Conservation (phyloP, 2,329 filamentous ascomycete species). For the Clonostachys sp. region DNA sequence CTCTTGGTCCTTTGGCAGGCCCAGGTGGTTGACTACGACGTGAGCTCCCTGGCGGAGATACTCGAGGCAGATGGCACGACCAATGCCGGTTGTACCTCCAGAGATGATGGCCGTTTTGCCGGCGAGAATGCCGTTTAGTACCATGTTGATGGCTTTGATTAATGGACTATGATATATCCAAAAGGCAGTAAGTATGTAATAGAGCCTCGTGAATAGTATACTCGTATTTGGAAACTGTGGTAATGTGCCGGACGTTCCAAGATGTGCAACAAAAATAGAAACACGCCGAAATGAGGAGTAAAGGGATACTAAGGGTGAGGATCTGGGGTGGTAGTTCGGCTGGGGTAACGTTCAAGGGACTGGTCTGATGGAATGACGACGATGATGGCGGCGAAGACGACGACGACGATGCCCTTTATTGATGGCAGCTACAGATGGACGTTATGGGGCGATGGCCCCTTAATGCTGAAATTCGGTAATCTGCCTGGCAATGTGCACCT, state of each 20-base stretch:
- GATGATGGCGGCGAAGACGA: no score
- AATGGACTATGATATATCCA: not conserved
- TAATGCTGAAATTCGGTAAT: no score
- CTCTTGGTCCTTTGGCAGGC: constrained; percentile 42
- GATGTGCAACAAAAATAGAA: not conserved
- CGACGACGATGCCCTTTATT: no score
- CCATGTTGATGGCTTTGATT: constrained; percentile 22
- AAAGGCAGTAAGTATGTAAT: not conserved
- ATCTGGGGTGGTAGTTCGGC: no score
- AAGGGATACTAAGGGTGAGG: no score
- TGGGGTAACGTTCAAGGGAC: no score
- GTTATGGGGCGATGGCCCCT: no score
- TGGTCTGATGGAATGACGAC: no score
- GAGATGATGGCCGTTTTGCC: constrained; percentile 84
- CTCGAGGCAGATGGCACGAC: constrained; percentile 76
- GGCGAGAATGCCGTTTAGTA: constrained; percentile 50
- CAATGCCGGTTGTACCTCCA: constrained; percentile 82
- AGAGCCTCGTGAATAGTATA: not conserved
- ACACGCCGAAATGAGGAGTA: not conserved
- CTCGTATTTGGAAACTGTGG: not conserved
- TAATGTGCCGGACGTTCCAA: not conserved
- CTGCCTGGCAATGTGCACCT: no score
- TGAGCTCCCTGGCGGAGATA: constrained; percentile 74
- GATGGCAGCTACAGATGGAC: no score
- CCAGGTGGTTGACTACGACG: constrained; percentile 79